phyloP scores from a whole-genome alignment of 139 green algal species.

The Tetraselmis striata region DNA sequence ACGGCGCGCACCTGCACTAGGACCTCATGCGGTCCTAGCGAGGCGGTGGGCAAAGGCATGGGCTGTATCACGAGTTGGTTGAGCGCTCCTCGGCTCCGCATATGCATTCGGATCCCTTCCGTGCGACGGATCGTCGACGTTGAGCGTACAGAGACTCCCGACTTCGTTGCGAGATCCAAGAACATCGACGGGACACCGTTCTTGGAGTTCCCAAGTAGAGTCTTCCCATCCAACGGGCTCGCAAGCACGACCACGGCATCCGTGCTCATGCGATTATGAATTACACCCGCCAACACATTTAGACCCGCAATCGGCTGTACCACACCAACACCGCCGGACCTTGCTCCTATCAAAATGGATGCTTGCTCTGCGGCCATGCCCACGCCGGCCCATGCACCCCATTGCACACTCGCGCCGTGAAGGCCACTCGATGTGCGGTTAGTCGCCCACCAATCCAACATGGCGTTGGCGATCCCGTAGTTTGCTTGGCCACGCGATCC shows the following conservation, averaged over 20 bases:
- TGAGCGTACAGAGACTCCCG: not conserved
- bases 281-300: not conserved
- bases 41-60: not conserved
- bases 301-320: not conserved
- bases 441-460: not conserved
- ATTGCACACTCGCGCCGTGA: constrained; percentile 58
- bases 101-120: not conserved
- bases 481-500: constrained; percentile 46
- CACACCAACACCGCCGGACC: not conserved
- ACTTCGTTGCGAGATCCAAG: not conserved
- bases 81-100: not conserved
- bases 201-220: not conserved
- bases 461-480: not conserved
- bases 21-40: not conserved
- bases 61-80: not conserved
- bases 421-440: constrained; percentile 15
- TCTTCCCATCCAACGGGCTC: not conserved
- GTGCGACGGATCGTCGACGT: not conserved
- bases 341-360: not conserved
- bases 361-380: constrained; percentile 65
- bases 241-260: not conserved
- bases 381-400: constrained; percentile 76
- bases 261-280: not conserved
- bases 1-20: constrained; percentile 62
- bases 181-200: not conserved